A percentile compares a stretch with the other conserved stretches of the same genome.
phyloP scores from a whole-genome alignment of 441 rosid genomes.

The Aleurites moluccanus region DNA sequence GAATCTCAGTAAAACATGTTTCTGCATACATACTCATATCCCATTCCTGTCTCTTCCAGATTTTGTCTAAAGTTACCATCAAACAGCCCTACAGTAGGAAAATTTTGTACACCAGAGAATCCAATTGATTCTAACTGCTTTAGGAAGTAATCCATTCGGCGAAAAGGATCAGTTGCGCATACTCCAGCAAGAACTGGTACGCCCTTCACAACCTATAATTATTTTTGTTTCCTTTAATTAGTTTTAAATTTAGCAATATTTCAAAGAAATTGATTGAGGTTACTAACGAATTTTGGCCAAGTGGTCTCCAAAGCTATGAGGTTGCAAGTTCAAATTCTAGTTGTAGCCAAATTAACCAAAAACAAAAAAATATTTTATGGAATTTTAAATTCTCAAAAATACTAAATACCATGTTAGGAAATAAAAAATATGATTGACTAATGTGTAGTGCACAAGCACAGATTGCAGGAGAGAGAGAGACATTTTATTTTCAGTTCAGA shows the following conservation, averaged over 20 bases:
- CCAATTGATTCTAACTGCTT: slow-evolving; percentile 87
- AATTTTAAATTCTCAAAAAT: slow-evolving; percentile 5
- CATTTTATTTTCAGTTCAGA: not conserved
- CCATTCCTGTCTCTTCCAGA: slow-evolving; percentile 99
- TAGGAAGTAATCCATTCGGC: slow-evolving; percentile 79
- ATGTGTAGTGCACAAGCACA: not conserved
- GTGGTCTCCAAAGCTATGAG: no score
- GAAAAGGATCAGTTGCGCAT: slow-evolving; percentile 94
- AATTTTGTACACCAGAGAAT: slow-evolving; percentile 88
- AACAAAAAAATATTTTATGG: no score
- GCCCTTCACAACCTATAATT: slow-evolving; percentile 64
- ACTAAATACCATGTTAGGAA: not conserved
- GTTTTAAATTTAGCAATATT: slow-evolving; percentile 7
- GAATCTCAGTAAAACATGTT: slow-evolving; percentile 7
- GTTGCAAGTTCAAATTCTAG: no score
- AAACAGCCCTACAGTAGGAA: slow-evolving; percentile 95
- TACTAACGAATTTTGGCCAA: no score
- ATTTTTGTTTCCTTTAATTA: not conserved
- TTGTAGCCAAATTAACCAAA: no score
- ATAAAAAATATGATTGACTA: not conserved
- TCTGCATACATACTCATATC: slow-evolving; percentile 64
- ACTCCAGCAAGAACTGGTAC: slow-evolving; percentile 97
- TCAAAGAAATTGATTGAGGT: not conserved
- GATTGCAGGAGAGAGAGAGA: not conserved
- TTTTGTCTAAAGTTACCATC: slow-evolving; percentile 92